These are phyloP conservation scores for Candida tallmaniae DNA, from an alignment of 805 yeast genomes.

Conservation along the genomic window DNA sequence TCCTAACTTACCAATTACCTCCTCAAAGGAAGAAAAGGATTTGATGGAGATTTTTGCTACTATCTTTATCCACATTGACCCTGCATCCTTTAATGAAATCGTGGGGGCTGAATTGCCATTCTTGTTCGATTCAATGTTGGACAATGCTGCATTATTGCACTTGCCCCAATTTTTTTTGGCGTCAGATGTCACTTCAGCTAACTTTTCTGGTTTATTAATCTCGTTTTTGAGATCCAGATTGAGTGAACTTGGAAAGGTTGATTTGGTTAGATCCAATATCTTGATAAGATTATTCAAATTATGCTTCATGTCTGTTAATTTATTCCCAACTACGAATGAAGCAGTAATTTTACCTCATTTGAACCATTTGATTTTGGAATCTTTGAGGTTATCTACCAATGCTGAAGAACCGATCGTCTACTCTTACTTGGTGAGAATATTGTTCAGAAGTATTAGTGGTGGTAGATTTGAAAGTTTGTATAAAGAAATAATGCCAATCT, in stretches of 20 bases:
- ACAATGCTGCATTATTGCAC: slow-evolving; percentile 81
- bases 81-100: slow-evolving; percentile 92
- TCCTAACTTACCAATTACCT: slow-evolving; percentile 78
- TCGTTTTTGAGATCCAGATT: slow-evolving; percentile 70
- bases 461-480: slow-evolving; percentile 92
- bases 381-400: slow-evolving; percentile 71
- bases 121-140: slow-evolving; percentile 71
- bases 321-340: slow-evolving; percentile 86
- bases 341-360: slow-evolving; percentile 83
- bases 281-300: slow-evolving; percentile 82
- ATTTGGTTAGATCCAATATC: slow-evolving; percentile 71
- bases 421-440: slow-evolving; percentile 79
- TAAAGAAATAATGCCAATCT: slow-evolving; percentile 85
- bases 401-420: slow-evolving; percentile 90
- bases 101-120: slow-evolving; percentile 75
- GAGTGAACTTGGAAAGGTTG: slow-evolving; percentile 75
- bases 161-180: slow-evolving; percentile 93
- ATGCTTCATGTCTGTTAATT: slow-evolving; percentile 92
- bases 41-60: slow-evolving; percentile 94
- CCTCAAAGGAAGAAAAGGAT: slow-evolving; percentile 91
- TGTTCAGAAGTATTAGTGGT: slow-evolving; percentile 94
- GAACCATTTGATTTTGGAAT: slow-evolving; percentile 74
- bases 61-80: slow-evolving; percentile 88
- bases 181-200: slow-evolving; percentile 90
- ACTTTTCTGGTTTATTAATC: slow-evolving; percentile 80